Conservation (phyloP, 2,329 filamentous ascomycete genomes). For the Colletotrichum sojae region DNA sequence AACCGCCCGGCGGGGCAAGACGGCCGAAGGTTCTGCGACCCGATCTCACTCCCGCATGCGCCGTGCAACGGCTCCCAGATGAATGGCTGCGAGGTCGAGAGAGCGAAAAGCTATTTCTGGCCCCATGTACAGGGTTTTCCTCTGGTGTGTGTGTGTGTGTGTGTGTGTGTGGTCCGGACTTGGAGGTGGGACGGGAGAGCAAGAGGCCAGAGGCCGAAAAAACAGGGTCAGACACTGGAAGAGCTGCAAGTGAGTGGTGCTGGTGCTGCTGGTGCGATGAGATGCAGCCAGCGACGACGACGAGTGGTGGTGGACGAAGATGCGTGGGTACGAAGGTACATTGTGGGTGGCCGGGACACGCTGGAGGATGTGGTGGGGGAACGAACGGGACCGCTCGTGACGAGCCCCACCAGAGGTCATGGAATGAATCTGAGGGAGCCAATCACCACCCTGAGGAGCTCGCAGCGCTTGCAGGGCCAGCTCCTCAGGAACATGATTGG, state of each 20-base stretch:
- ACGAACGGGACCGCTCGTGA: conserved; percentile 21
- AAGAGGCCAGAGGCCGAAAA: neutral
- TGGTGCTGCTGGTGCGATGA: neutral
- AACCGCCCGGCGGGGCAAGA: conserved; percentile 36
- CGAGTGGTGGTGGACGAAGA: neutral
- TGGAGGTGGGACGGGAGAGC: conserved; percentile 35
- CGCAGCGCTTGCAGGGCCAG: conserved; percentile 47
- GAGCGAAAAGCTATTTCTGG: conserved; percentile 38
- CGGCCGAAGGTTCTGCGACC: conserved; percentile 39
- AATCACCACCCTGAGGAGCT: conserved; percentile 45
- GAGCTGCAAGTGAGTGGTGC: neutral
- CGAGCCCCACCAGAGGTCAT: conserved; percentile 17
- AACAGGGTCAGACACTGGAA: conserved; percentile 29
- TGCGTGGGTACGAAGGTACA: neutral
- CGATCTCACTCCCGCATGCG: conserved; percentile 41
- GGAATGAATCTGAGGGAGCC: conserved; percentile 44
- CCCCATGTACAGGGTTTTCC: neutral
- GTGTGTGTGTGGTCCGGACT: conserved; percentile 2
- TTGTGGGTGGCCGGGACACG: conserved; percentile 1
- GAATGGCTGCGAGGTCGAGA: conserved; percentile 27
- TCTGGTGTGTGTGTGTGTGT: no score
- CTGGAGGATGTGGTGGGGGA: neutral
- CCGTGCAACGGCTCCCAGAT: conserved; percentile 33
- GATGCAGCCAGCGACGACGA: conserved; percentile 2
- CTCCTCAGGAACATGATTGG: conserved; percentile 53